Base-by-base conservation (phyloP, 768 basidiomycete species). In the Mycena vulgaris region DNA sequence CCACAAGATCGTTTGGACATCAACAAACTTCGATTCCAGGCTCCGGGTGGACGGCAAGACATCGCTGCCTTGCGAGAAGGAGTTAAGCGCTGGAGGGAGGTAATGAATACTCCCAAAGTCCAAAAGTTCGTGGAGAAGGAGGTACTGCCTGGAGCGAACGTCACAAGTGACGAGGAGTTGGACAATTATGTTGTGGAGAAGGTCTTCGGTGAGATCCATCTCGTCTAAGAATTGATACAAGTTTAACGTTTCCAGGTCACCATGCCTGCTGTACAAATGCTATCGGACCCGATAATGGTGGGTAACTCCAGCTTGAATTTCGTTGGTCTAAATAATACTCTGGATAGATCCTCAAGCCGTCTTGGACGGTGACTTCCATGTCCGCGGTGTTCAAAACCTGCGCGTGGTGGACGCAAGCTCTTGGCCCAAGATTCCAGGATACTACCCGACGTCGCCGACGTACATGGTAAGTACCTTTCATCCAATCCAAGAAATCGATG, bases 381-480 rank as follows among this genome's bases (percentile, higher is more conserved):
- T 81, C 8, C 69, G 73, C 28, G 78, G 78, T 7, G 78, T 79
- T 4, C 62, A 71, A 19, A 73, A 71, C 27, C 74, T 81, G 23
- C 74, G 79, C 28, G 80, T 80, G 19, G 78, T 80, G 23, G 79
- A 81, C 64, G 61, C 75, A 13, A 80, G 79, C 51, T 72, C 78
- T 19, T 78, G 79, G 79, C 69, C 75, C 11, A 73, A 73, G 39
- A 78, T 81, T 14, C 80, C 79, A 0, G 79, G 80, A 23, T 81
- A 76, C 45, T 81, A 80, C 52, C 70, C 79, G 31, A 77, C 77
- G 10, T 79, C 79, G 7, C 78, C 76, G 10, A 77, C 74, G 11
- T 81, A 81, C 40, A 80, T 80, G 80, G 80, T 74, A 39, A 45
- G 76, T 19, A n/a, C n/a, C n/a, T n/a, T n/a, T n/a, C n/a, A n/a